Base-by-base conservation (phyloP, 129 eudicot genomes). In the Erigeron canadensis region DNA sequence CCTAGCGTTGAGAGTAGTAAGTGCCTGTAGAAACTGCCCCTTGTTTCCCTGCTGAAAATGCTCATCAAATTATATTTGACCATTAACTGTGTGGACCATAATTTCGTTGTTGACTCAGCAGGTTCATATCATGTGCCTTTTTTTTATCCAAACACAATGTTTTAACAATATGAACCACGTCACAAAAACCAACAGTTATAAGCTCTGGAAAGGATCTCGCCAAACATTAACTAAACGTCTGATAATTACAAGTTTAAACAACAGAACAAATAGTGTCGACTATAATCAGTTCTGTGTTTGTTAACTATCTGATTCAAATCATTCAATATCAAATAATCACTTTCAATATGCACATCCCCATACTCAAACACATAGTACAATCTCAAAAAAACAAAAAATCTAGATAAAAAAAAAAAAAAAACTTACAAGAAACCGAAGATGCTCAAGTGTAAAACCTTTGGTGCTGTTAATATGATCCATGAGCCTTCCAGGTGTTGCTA, bases 401-500 rank as follows among this genome's bases (percentile, higher is more conserved):
- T 41, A n/a, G 53, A 68, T 63, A 22, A 57, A 10, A 8, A 47
- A 55, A n/a, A 51, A 68, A 59, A 22, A 57, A 10, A 8, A 47
- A 55, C 95, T 72, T 85, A 92, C 98, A 72, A 92, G 89, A 84
- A 85, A 92, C 73, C 84, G 74, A 23, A 92, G 91, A 87, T 92
- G 98, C 77, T 92, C 91, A 21, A 92, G 96, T 43, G 98, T 89
- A 72, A 92, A 92, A 72, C 98, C 96, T 73, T 89, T 87, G 41
- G 98, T 89, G 74, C 84, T 76, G 77, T 80, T 83, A 48, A 92
- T 87, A 73, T 92, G 98, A 81, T 92, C 96, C 95, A 92, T 92
- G 63, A 92, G 88, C 79, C 96, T 80, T 84, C 98, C 98, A 45
- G 98, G 95, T 34, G 98, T 92, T 5, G 96, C 98, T 50, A 92